A percentile compares a stretch with the other conserved stretches of the same genome.
These are phyloP conservation scores for Phytopythium montanum DNA, from an alignment of 352 stramenopile species.

Conservation along the genomic window DNA sequence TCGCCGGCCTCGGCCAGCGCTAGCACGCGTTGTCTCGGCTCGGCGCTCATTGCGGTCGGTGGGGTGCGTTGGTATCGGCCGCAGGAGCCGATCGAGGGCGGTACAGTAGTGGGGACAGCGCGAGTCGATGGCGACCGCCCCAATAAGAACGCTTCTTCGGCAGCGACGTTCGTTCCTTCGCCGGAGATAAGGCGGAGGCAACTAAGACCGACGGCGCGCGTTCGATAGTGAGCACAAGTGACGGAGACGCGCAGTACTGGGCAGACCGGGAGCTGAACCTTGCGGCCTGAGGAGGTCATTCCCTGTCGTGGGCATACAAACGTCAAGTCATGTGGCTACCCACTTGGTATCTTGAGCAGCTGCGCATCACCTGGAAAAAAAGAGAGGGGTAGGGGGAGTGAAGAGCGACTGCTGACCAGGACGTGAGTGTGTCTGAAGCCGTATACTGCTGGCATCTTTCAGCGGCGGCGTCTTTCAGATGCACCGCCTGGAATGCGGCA, in stretches of 20 bases:
- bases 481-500: no score
- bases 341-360: neutral
- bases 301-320: neutral
- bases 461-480: no score
- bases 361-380: neutral
- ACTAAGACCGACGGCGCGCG: neutral
- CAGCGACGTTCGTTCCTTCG: no score
- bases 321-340: neutral
- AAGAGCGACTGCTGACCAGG: no score
- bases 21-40: conserved; percentile 39
- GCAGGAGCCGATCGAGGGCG: no score
- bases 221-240: neutral
- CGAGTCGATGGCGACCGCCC: no score
- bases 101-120: no score
- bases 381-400: neutral
- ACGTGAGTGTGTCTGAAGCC: no score
- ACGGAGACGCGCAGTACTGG: neutral
- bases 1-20: conserved; percentile 62
- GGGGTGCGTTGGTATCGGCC: no score
- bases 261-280: neutral
- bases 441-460: no score
- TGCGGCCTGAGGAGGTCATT: no score
- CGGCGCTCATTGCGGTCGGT: conserved; percentile 13
- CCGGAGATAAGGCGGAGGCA: neutral
- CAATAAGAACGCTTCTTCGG: no score